Evolutionary conservation across 768 basidiomycete species (phyloP).

Genomic region (Lactarius sp.): DNA sequence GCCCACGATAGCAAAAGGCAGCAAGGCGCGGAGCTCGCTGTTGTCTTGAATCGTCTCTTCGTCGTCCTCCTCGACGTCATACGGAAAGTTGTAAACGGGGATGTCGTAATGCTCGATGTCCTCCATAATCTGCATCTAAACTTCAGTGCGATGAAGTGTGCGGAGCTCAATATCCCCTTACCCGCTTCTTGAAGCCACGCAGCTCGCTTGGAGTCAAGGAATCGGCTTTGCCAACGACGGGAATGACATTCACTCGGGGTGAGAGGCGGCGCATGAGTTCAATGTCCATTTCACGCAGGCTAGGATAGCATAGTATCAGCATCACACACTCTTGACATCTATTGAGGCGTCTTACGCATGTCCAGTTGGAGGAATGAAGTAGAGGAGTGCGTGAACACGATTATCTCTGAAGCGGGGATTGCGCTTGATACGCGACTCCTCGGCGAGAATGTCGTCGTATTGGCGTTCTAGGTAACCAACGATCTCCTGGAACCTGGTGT

Average conservation of each 20-base stretch:
- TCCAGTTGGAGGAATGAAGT: slow-evolving; percentile 98
- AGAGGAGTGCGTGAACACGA: slow-evolving; percentile 91
- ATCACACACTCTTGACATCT: not conserved
- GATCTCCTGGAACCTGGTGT: slow-evolving; percentile 87
- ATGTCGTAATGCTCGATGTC: slow-evolving; percentile 99
- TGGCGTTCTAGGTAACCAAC: slow-evolving; percentile 95
- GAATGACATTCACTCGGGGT: slow-evolving; percentile 97
- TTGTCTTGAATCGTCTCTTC: slow-evolving; percentile 98
- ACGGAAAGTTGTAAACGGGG: slow-evolving; percentile 99
- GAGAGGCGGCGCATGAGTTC: slow-evolving; percentile 98
- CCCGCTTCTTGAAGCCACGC: slow-evolving; percentile 92
- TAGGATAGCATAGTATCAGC: slow-evolving; percentile 30
- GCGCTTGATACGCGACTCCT: slow-evolving; percentile 98
- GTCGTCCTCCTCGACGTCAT: slow-evolving; percentile 98
- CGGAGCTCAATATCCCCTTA: slow-evolving; percentile 32
- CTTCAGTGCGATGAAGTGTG: slow-evolving; percentile 10
- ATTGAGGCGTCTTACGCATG: slow-evolving; percentile 61
- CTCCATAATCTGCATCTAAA: slow-evolving; percentile 80
- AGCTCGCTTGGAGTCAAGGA: slow-evolving; percentile 91
- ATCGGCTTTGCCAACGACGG: slow-evolving; percentile 95
- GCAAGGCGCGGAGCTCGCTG: slow-evolving; percentile 84
- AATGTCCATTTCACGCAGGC: slow-evolving; percentile 96
- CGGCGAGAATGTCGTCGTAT: slow-evolving; percentile 98
- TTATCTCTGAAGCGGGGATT: slow-evolving; percentile 99
- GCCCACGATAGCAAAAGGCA: slow-evolving; percentile 96